Evolutionary conservation across 768 basidiomycete species (phyloP).

Genomic region (Lentinula sp.): DNA sequence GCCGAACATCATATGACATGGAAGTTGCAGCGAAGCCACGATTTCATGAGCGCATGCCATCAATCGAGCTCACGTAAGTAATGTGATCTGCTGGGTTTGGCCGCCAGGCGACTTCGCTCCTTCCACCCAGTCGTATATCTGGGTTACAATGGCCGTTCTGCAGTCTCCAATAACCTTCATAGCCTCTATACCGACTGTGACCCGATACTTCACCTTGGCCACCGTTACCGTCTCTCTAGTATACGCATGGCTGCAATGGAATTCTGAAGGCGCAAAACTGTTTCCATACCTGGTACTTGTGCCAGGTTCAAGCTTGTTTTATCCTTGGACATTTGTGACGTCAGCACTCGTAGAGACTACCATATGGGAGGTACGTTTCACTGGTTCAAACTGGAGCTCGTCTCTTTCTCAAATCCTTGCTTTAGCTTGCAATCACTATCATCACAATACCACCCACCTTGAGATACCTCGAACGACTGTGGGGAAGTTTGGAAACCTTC

Average conservation of each 20-base stretch:
- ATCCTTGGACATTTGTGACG: constrained; percentile 93
- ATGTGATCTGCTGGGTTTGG: constrained; percentile 6
- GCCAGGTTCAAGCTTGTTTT: constrained; percentile 75
- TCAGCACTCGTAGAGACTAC: constrained; percentile 83
- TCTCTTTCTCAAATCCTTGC: constrained; percentile 7
- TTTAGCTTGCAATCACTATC: constrained; percentile 71
- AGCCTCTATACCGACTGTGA: constrained; percentile 72
- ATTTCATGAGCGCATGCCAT: not conserved
- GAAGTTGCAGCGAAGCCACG: constrained; percentile 10
- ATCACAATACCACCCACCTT: constrained; percentile 76
- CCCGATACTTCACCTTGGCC: constrained; percentile 61
- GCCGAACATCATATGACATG: constrained; percentile 83
- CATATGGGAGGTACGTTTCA: constrained; percentile 65
- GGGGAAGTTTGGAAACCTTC: constrained; percentile 81
- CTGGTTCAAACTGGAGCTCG: too few relatives aligned
- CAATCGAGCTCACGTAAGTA: not conserved
- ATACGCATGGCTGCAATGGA: constrained; percentile 64
- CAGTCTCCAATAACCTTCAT: constrained; percentile 66
- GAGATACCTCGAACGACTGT: constrained; percentile 89
- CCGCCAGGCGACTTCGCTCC: constrained; percentile 7
- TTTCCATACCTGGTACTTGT: constrained; percentile 72
- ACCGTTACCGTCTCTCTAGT: constrained; percentile 53
- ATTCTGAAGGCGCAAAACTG: constrained; percentile 23
- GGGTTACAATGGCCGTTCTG: constrained; percentile 60
- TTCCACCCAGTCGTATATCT: constrained; percentile 8